A percentile compares a stretch with the other conserved stretches of the same genome.
phyloP scores from a whole-genome alignment of 1,284 basidiomycete genomes.

The Moesziomyces antarcticus region DNA sequence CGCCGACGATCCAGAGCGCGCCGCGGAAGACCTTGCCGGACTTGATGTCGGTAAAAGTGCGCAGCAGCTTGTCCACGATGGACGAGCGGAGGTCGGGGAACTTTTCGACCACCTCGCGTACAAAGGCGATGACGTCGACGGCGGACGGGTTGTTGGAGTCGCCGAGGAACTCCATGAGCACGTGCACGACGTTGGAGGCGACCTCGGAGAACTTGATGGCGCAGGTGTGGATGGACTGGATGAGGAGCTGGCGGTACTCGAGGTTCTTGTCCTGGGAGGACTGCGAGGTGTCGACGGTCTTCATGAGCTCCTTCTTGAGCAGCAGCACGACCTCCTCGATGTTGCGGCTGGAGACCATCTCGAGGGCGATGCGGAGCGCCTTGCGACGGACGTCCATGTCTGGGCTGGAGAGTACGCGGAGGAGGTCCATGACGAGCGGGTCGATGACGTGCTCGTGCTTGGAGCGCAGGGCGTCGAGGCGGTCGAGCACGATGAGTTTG shows the following conservation, averaged over 20 bases:
- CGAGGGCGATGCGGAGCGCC: conserved; percentile 87
- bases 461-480: conserved; percentile 83
- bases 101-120: conserved; percentile 97
- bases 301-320: conserved; percentile 97
- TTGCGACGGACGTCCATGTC: conserved; percentile 98
- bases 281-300: conserved; percentile 77
- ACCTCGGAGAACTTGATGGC: conserved; percentile 99
- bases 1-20: conserved; percentile 96
- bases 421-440: conserved; percentile 92
- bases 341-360: conserved; percentile 93
- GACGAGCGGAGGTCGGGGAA: conserved; percentile 87
- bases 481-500: conserved; percentile 96
- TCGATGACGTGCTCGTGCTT: conserved; percentile 94
- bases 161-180: conserved; percentile 97
- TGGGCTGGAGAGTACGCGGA: conserved; percentile 88
- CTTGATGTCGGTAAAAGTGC: conserved; percentile 88
- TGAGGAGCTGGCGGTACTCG: conserved; percentile 95
- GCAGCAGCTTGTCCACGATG: conserved; percentile 87
- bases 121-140: conserved; percentile 94
- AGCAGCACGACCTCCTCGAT: conserved; percentile 97
- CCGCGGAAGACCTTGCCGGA: conserved; percentile 98
- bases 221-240: conserved; percentile 96
- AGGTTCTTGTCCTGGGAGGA: conserved; percentile 70
- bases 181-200: conserved; percentile 93
- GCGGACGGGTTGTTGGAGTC: conserved; percentile 95